Percentiles rank a stretch among this genome's conserved stretches.
Evolutionary conservation across 2,329 filamentous ascomycete genomes (phyloP).

Genomic region (Fonsecaea nubica): DNA sequence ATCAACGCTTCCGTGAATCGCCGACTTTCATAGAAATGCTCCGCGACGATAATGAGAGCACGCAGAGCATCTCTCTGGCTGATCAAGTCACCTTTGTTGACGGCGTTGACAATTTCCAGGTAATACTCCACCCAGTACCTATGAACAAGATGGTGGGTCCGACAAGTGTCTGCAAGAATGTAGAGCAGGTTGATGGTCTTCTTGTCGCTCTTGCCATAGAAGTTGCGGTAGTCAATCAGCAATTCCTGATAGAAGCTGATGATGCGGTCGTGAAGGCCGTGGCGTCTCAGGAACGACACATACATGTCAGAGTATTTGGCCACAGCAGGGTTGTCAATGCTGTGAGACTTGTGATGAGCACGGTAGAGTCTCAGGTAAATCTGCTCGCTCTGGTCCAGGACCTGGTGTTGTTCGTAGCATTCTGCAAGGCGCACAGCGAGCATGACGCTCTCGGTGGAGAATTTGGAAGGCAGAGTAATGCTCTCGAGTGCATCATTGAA

Average conservation of each 20-base stretch:
- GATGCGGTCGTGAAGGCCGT: slow-evolving; percentile 42
- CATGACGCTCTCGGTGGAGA: slow-evolving; percentile 55
- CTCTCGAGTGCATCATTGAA: slow-evolving; percentile 54
- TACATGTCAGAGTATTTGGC: slow-evolving; percentile 37
- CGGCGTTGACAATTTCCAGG: slow-evolving; percentile 26
- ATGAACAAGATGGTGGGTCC: slow-evolving; percentile 33
- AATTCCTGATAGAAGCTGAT: slow-evolving; percentile 50
- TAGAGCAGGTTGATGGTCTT: slow-evolving; percentile 50
- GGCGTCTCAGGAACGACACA: slow-evolving; percentile 24
- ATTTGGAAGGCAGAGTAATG: slow-evolving; percentile 51
- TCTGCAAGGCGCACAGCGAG: slow-evolving; percentile 56
- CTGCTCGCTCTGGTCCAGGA: slow-evolving; percentile 47
- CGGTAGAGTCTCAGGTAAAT: slow-evolving; percentile 48
- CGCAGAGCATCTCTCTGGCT: slow-evolving; percentile 50
- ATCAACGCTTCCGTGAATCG: slow-evolving; percentile 48
- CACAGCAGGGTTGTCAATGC: slow-evolving; percentile 47
- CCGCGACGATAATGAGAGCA: slow-evolving; percentile 48
- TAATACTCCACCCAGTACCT: slow-evolving; percentile 29
- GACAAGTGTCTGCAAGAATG: slow-evolving; percentile 45
- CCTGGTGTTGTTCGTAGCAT: slow-evolving; percentile 52
- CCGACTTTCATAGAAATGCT: slow-evolving; percentile 49
- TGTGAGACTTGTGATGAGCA: slow-evolving; percentile 43
- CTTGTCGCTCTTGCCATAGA: slow-evolving; percentile 46
- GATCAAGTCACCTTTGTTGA: slow-evolving; percentile 47
- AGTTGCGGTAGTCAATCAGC: slow-evolving; percentile 47